A percentile compares a stretch with the other conserved stretches of the same genome.
Evolutionary conservation across 2,329 filamentous ascomycete species (phyloP).

Genomic region (Ambrosiella xylebori): DNA sequence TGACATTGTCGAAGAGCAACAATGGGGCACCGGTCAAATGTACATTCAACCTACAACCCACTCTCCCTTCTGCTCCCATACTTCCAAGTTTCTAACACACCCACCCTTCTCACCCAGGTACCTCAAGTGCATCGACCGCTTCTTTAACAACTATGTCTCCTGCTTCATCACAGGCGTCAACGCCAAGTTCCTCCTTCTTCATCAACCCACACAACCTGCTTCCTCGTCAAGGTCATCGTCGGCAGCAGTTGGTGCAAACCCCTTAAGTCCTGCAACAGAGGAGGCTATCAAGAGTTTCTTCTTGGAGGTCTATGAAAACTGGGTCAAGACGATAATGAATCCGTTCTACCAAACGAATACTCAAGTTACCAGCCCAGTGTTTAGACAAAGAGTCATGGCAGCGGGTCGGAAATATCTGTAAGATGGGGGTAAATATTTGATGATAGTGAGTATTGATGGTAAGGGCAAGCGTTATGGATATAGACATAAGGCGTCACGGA

Average conservation of each 20-base stretch:
- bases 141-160: conserved; percentile 88
- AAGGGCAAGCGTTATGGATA: neutral
- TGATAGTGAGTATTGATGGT: neutral
- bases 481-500: neutral
- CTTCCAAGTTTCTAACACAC: neutral
- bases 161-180: conserved; percentile 89
- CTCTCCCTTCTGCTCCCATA: neutral
- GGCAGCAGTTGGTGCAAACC: conserved; percentile 66
- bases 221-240: conserved; percentile 33
- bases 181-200: conserved; percentile 84
- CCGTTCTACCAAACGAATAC: conserved; percentile 82
- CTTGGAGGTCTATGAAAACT: conserved; percentile 85
- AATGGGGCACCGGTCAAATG: conserved; percentile 81
- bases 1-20: conserved; percentile 89
- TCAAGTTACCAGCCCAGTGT: conserved; percentile 73
- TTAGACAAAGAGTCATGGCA: conserved; percentile 62
- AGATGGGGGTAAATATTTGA: conserved; percentile 15
- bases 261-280: conserved; percentile 76
- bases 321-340: conserved; percentile 93
- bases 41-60: conserved; percentile 25
- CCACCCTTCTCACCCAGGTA: conserved; percentile 40
- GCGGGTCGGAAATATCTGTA: conserved; percentile 85
- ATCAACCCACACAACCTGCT: conserved; percentile 43
- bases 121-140: conserved; percentile 89
- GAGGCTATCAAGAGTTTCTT: conserved; percentile 94